A percentile compares a stretch with the other conserved stretches of the same genome.
Conservation (phyloP, 805 yeast genomes). For the Kuraishia ogatae region DNA sequence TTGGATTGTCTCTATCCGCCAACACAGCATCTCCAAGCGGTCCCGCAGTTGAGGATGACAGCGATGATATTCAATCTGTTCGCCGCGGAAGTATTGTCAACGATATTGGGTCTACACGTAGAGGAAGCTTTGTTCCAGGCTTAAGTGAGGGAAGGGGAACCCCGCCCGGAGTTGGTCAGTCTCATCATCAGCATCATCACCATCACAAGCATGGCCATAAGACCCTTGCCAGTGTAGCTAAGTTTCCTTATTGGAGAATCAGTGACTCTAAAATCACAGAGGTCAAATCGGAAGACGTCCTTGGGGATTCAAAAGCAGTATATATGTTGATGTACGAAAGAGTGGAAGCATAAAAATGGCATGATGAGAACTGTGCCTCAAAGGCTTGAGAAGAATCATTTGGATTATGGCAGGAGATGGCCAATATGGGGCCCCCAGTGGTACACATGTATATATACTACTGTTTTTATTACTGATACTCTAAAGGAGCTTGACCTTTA, state of each 20-base stretch:
- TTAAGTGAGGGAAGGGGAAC: not conserved
- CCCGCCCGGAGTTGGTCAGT: not conserved
- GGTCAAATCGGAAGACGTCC: conserved; percentile 44
- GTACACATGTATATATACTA: not conserved
- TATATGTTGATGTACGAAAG: conserved; percentile 81
- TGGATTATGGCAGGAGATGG: no score
- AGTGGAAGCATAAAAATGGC: conserved; percentile 19
- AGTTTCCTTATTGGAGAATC: conserved; percentile 74
- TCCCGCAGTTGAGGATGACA: not conserved
- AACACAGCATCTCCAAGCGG: not conserved
- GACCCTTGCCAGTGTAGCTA: conserved; percentile 44
- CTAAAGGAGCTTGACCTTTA: no score
- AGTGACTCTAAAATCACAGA: conserved; percentile 72
- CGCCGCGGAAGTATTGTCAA: not conserved
- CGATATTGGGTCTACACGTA: not conserved
- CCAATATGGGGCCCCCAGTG: no score
- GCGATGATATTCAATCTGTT: not conserved
- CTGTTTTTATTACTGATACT: not conserved
- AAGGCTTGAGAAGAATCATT: no score
- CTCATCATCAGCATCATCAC: not conserved
- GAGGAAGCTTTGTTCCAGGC: conserved; percentile 8
- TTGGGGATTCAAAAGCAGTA: conserved; percentile 65
- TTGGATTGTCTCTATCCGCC: not conserved
- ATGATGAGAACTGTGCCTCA: not conserved
- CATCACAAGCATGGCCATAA: conserved; percentile 18